These are phyloP conservation scores for Fusarium sp. DNA, from an alignment of 2,329 filamentous ascomycete species.

Conservation along the genomic window DNA sequence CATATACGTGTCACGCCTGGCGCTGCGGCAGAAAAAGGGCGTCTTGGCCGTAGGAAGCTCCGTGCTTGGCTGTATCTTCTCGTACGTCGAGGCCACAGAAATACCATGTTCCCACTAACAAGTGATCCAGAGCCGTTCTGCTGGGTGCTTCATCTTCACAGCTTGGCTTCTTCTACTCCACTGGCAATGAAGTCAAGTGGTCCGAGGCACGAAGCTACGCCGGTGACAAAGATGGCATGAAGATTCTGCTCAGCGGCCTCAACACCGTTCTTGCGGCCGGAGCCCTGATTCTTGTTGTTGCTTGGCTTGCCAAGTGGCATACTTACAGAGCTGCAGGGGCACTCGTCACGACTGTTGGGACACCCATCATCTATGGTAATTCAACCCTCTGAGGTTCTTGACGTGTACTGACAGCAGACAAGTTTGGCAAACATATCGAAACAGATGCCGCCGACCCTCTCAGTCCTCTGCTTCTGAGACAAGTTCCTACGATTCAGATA, in stretches of 20 bases:
- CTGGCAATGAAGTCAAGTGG: constrained; percentile 48
- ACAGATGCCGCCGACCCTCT: constrained; percentile 10
- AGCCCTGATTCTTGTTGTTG: constrained; percentile 35
- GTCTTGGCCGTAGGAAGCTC: constrained; percentile 37
- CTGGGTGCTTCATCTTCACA: constrained; percentile 46
- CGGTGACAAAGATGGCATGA: constrained; percentile 44
- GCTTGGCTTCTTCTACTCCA: constrained; percentile 47
- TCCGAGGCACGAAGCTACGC: constrained; percentile 45
- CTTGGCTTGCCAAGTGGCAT: constrained; percentile 40
- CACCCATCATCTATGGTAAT: constrained; percentile 37
- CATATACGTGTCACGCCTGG: constrained; percentile 41
- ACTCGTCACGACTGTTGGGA: constrained; percentile 33
- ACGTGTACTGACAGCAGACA: constrained; percentile 3
- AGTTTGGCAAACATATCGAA: constrained; percentile 33
- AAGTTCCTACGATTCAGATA: constrained; percentile 30
- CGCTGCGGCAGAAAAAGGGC: constrained; percentile 42
- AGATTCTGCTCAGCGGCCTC: constrained; percentile 47
- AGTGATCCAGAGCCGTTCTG: constrained; percentile 38
- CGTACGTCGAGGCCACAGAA: constrained; percentile 28
- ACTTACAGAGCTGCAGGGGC: constrained; percentile 38
- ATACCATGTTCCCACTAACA: neutral
- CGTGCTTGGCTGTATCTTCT: constrained; percentile 38
- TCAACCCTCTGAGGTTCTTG: neutral
- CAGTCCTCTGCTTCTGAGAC: constrained; percentile 5
- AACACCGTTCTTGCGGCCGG: constrained; percentile 38